Base-by-base conservation (phyloP, 768 basidiomycete genomes). In the Hebeloma cylindrosporum region DNA sequence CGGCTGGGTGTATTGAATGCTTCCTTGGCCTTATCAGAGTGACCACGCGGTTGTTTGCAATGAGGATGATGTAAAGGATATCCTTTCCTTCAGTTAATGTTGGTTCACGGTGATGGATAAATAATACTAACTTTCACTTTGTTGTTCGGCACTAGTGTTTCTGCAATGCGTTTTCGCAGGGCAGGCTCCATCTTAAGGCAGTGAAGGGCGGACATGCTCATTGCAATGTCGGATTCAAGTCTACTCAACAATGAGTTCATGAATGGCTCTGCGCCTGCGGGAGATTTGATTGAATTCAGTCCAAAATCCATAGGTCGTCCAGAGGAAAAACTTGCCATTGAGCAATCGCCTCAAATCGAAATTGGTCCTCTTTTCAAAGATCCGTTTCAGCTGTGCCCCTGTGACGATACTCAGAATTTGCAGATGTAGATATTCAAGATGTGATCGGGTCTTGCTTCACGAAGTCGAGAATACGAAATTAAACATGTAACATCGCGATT, bases 1-100 rank as follows among this genome's bases (percentile, higher is more conserved):
- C 91, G 32, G 89, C 82, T 14, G 93, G 93, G 61, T 99, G 93
- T 55, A 99, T 93, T 0, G 92, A 93, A 59, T 97, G 95, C 59
- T 89, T 94, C 60, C 77, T 84, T 0, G 95, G 95, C 47, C 95
- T 72, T 7, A 94, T 83, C 6, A 99, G 74, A 2, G 93, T 93
- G 18, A 97, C 77, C 0, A 95, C 84, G 20, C 79, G 80, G 18
- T 81, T 84, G 36, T 77, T 75, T 0, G 86, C 85, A 18, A 95
- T 69, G n/a, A 99, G 72, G 16, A 98, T 75, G 16, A 94, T 80
- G 60, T 99, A 99, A 2, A 99, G 76, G 32, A 95, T 79, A 58
- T 96, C 92, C 89, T 95, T 39, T 8, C 20, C n/a, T 14, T 21
- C 1, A 34, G 17, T 38, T 43, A 38, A 14, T n/a, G 10, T 14